Percentiles rank a stretch among this genome's conserved stretches.
Evolutionary conservation across 495 filamentous ascomycete genomes (phyloP).

Genomic region (Aspergillus diversus): DNA sequence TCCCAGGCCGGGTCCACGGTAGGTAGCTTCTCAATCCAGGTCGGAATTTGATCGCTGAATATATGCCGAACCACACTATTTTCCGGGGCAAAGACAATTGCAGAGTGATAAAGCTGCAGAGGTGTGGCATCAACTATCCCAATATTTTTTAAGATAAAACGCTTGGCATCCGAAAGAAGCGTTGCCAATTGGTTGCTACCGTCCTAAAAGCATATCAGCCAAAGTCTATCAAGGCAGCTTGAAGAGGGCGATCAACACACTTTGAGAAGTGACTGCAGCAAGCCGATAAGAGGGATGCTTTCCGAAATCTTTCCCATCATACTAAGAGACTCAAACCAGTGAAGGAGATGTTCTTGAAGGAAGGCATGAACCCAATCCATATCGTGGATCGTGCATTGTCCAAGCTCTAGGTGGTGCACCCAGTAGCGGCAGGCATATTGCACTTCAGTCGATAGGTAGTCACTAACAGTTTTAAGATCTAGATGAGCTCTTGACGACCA

Average conservation of each 20-base stretch:
- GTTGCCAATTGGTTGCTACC: slow-evolving; percentile 19
- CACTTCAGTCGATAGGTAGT: slow-evolving; percentile 33
- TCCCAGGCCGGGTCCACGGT: not conserved
- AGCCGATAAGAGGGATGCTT: slow-evolving; percentile 9
- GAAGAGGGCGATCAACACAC: slow-evolving; percentile 5
- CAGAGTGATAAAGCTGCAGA: slow-evolving; percentile 23
- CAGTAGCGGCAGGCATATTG: slow-evolving; percentile 53
- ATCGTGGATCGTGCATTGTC: slow-evolving; percentile 21
- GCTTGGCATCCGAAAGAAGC: slow-evolving; percentile 40
- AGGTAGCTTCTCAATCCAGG: not conserved
- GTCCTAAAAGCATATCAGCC: slow-evolving; percentile 9
- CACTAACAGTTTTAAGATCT: slow-evolving; percentile 18
- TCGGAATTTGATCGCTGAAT: slow-evolving; percentile 6
- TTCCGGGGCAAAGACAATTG: slow-evolving; percentile 39
- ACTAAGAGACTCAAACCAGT: slow-evolving; percentile 49
- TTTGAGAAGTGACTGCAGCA: not conserved
- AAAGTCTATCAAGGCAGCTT: slow-evolving; percentile 9
- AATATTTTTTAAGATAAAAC: slow-evolving; percentile 36
- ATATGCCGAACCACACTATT: slow-evolving; percentile 29
- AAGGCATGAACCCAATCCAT: too few relatives aligned
- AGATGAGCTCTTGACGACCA: slow-evolving; percentile 29
- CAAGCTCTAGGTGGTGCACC: slow-evolving; percentile 42
- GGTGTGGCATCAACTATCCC: slow-evolving; percentile 36
- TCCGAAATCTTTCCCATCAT: slow-evolving; percentile 39
- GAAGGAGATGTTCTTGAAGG: slow-evolving; percentile 47